Evolutionary conservation across 2,329 filamentous ascomycete species (phyloP).

Genomic region (Penicillium sp.): DNA sequence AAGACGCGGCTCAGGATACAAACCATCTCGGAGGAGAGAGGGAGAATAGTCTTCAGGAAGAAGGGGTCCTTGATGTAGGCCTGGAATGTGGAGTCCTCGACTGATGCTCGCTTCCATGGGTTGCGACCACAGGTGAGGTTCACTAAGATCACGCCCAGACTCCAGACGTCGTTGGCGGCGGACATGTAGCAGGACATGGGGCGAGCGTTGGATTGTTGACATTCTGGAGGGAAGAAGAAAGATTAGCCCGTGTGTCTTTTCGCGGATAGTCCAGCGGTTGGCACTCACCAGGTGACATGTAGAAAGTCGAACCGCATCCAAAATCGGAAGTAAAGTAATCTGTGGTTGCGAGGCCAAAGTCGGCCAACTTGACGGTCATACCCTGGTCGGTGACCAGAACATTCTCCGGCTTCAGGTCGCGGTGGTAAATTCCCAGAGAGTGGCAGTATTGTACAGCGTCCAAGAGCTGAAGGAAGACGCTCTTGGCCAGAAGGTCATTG

Average conservation of each 20-base stretch:
- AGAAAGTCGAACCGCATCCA: conserved; percentile 97
- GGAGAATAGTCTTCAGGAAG: conserved; percentile 90
- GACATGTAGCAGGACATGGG: conserved; percentile 79
- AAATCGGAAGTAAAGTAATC: conserved; percentile 87
- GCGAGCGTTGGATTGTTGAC: conserved; percentile 74
- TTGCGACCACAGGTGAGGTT: conserved; percentile 98
- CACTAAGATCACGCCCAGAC: conserved; percentile 94
- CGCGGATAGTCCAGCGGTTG: not conserved
- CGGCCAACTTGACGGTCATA: conserved; percentile 89
- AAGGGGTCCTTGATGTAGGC: conserved; percentile 81
- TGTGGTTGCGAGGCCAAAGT: conserved; percentile 92
- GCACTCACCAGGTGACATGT: conserved; percentile 95
- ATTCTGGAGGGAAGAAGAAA: conserved; percentile 64
- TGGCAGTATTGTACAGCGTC: conserved; percentile 97
- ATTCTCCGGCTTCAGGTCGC: conserved; percentile 98
- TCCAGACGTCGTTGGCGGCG: conserved; percentile 96
- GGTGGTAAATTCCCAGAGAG: conserved; percentile 88
- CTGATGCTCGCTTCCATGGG: conserved; percentile 95
- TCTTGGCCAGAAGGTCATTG: conserved; percentile 84
- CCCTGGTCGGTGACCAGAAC: conserved; percentile 88
- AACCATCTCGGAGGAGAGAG: conserved; percentile 86
- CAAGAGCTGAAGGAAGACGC: conserved; percentile 90
- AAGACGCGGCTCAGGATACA: conserved; percentile 85
- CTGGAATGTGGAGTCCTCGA: conserved; percentile 91
- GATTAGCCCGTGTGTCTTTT: conserved; percentile 13